These are phyloP conservation scores for Fistulinella staudtii DNA, from an alignment of 1,284 basidiomycete genomes.

Conservation along the genomic window DNA sequence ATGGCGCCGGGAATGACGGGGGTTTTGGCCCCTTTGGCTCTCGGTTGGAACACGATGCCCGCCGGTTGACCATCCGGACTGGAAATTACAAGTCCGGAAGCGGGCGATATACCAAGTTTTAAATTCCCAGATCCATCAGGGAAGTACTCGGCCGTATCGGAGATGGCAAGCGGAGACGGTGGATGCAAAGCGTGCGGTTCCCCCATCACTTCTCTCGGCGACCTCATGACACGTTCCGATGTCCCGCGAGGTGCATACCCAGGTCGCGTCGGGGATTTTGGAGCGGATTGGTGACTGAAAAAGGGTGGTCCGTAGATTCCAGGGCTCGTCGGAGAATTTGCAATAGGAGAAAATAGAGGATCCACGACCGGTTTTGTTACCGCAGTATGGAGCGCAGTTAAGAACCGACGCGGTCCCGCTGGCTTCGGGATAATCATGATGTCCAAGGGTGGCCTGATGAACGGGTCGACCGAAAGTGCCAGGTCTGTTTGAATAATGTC, in stretches of 20 bases:
- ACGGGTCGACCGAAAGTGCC: constrained; percentile 38
- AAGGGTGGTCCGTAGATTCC: constrained; percentile 42
- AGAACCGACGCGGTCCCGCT: constrained; percentile 84
- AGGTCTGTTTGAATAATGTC: constrained; percentile 78
- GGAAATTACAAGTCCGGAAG: constrained; percentile 87
- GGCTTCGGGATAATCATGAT: constrained; percentile 95
- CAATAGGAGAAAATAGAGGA: constrained; percentile 88
- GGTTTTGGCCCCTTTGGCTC: constrained; percentile 38
- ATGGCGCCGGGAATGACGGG: constrained; percentile 9
- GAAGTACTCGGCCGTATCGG: constrained; percentile 87
- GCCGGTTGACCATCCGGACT: constrained; percentile 90
- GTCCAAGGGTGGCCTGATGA: constrained; percentile 55
- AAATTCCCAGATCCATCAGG: constrained; percentile 64
- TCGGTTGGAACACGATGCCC: constrained; percentile 93
- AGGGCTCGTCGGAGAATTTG: constrained; percentile 83
- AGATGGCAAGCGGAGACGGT: constrained; percentile 68
- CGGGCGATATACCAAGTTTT: constrained; percentile 72
- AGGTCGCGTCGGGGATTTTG: constrained; percentile 40
- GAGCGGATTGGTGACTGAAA: constrained; percentile 38
- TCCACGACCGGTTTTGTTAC: constrained; percentile 82
- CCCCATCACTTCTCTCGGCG: constrained; percentile 44
- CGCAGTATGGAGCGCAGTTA: constrained; percentile 87
- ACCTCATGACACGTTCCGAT: constrained; percentile 58
- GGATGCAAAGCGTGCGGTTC: constrained; percentile 45
- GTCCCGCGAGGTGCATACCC: constrained; percentile 48